Percentiles rank a stretch among this genome's conserved stretches.
Evolutionary conservation across 2,329 filamentous ascomycete species (phyloP).

Genomic region (Lasiodiplodia citricola): DNA sequence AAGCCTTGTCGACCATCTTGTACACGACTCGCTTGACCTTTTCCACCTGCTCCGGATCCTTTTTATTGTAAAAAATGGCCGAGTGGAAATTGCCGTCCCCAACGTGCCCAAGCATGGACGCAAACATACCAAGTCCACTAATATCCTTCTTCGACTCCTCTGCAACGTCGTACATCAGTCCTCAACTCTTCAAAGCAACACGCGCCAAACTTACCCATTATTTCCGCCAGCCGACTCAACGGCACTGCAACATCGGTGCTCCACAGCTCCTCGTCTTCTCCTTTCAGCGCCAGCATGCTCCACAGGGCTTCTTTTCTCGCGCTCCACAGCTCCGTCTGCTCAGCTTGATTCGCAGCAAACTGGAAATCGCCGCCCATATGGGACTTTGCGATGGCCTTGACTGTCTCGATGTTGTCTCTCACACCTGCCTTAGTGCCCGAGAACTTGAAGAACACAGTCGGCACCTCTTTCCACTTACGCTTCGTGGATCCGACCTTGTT

Average conservation of each 20-base stretch:
- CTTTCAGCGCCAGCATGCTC: slow-evolving; percentile 63
- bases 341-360: slow-evolving; percentile 58
- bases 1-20: slow-evolving; percentile 84
- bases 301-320: slow-evolving; percentile 66
- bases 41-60: slow-evolving; percentile 69
- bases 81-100: slow-evolving; percentile 96
- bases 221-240: slow-evolving; percentile 64
- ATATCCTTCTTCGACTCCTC: slow-evolving; percentile 89
- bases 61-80: slow-evolving; percentile 84
- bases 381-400: slow-evolving; percentile 68
- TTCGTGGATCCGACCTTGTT: slow-evolving; percentile 74
- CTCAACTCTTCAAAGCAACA: not conserved
- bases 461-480: slow-evolving; percentile 74
- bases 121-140: slow-evolving; percentile 83
- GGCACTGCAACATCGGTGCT: slow-evolving; percentile 67
- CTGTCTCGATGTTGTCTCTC: slow-evolving; percentile 73
- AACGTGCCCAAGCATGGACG: slow-evolving; percentile 85
- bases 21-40: slow-evolving; percentile 83
- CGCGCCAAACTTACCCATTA: slow-evolving; percentile 56
- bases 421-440: slow-evolving; percentile 73
- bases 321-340: slow-evolving; percentile 64
- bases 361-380: slow-evolving; percentile 63
- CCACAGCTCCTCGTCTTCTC: slow-evolving; percentile 64
- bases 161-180: slow-evolving; percentile 36
- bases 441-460: slow-evolving; percentile 85